Conservation (phyloP, 2,329 filamentous ascomycete genomes). For the Aspergillus phoenicis region DNA sequence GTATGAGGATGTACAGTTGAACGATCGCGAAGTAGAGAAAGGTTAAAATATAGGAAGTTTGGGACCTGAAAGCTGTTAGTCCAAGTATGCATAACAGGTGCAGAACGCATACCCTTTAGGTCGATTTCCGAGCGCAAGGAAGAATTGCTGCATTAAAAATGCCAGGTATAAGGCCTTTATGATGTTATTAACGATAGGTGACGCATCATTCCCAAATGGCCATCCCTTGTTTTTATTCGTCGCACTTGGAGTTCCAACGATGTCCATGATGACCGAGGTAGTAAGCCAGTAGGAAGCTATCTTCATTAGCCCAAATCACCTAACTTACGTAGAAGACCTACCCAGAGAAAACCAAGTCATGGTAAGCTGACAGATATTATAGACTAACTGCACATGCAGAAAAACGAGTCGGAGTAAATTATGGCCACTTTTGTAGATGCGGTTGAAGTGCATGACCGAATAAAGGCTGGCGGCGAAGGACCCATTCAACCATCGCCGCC, state of each 20-base stretch:
- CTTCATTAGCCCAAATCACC: slow-evolving; percentile 5
- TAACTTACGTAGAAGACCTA: slow-evolving; percentile 34
- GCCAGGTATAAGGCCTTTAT: slow-evolving; percentile 90
- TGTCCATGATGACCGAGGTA: slow-evolving; percentile 94
- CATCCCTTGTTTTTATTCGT: slow-evolving; percentile 66
- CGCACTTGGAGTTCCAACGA: slow-evolving; percentile 73
- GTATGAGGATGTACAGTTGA: slow-evolving; percentile 84
- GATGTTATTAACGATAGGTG: slow-evolving; percentile 86
- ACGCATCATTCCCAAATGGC: slow-evolving; percentile 85
- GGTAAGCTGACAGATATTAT: slow-evolving; percentile 86
- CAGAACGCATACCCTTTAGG: slow-evolving; percentile 70
- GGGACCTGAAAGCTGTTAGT: slow-evolving; percentile 53
- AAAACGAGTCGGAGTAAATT: slow-evolving; percentile 99
- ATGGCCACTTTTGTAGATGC: slow-evolving; percentile 98
- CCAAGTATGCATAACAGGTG: not conserved
- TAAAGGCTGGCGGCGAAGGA: slow-evolving; percentile 97
- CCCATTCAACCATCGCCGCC: slow-evolving; percentile 98
- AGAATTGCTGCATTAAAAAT: slow-evolving; percentile 92
- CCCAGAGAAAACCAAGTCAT: slow-evolving; percentile 82
- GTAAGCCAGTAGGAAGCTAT: slow-evolving; percentile 94
- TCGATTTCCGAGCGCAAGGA: slow-evolving; percentile 91
- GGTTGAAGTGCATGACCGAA: slow-evolving; percentile 95
- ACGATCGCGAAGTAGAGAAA: slow-evolving; percentile 85
- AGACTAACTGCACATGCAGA: slow-evolving; percentile 92
- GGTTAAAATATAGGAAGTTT: slow-evolving; percentile 86